Conservation (phyloP, 2,329 filamentous ascomycete genomes). For the Domatiomyces globalis region DNA sequence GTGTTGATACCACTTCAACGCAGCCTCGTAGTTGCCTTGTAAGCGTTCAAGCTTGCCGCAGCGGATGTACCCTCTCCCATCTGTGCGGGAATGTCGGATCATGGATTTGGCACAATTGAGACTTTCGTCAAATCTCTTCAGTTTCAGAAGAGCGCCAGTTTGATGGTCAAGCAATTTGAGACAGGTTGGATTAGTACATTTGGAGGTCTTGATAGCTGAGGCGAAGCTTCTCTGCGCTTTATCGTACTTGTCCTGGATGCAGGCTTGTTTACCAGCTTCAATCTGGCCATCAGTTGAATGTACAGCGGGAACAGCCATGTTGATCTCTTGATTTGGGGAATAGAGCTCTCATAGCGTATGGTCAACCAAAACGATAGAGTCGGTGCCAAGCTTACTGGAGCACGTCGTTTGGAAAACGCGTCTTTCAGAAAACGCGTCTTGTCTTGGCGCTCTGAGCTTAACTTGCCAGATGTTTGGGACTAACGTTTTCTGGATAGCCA, state of each 20-base stretch:
- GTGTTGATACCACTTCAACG: constrained; percentile 43
- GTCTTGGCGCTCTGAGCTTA: not conserved
- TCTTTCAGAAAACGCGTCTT: too few species aligned
- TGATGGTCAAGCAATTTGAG: constrained; percentile 26
- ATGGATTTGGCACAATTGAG: constrained; percentile 44
- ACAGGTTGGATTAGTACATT: constrained; percentile 3
- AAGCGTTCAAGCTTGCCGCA: constrained; percentile 34
- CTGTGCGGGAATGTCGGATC: constrained; percentile 37
- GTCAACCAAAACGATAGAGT: too few species aligned
- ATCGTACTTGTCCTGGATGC: constrained; percentile 2
- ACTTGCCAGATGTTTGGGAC: not conserved
- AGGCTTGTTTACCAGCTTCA: not conserved
- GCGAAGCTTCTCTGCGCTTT: constrained; percentile 3
- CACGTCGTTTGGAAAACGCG: too few species aligned
- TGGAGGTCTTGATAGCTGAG: constrained; percentile 3
- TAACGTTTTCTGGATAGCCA: not conserved
- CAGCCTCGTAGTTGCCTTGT: constrained; percentile 38
- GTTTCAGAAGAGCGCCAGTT: constrained; percentile 28
- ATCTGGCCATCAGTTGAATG: not conserved
- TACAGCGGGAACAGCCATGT: not conserved
- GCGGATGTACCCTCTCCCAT: constrained; percentile 45
- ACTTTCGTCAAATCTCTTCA: constrained; percentile 36
- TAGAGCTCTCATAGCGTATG: not conserved
- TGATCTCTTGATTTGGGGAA: not conserved
- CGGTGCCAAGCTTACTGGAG: too few species aligned